Evolutionary conservation across 257 asterid species (phyloP).

Genomic region (Solanum chiquidenum): DNA sequence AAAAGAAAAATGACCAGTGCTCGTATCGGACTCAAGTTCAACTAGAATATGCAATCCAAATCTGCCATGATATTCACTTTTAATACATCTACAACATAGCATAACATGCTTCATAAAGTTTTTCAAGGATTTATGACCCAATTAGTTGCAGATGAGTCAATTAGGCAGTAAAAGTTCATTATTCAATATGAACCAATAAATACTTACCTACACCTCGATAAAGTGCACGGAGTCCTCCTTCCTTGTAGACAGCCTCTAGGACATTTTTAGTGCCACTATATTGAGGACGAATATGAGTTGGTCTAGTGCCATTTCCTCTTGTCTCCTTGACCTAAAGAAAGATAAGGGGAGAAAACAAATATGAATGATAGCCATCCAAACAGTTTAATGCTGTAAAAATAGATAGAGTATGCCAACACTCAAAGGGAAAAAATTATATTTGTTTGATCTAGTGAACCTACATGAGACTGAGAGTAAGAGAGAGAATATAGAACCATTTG

Average conservation of each 20-base stretch:
- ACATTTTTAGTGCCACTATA: slow-evolving; percentile 72
- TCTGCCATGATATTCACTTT: neutral
- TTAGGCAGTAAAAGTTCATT: neutral
- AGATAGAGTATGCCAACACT: neutral
- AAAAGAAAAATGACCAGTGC: neutral
- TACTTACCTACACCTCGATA: slow-evolving; percentile 86
- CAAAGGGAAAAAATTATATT: neutral
- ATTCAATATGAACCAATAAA: neutral
- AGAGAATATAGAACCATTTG: neutral
- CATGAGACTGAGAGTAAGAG: neutral
- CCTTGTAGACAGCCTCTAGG: slow-evolving; percentile 54
- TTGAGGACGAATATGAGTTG: slow-evolving; percentile 33
- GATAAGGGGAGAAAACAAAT: neutral
- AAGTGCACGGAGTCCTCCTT: slow-evolving; percentile 79
- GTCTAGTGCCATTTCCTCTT: slow-evolving; percentile 27
- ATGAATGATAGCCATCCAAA: neutral
- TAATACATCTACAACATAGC: neutral
- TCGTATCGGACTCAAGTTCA: neutral
- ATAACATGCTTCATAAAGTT: neutral
- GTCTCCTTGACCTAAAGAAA: slow-evolving; percentile 50
- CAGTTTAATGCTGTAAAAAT: neutral
- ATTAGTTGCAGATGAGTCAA: neutral
- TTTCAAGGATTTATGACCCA: neutral
- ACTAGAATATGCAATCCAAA: neutral
- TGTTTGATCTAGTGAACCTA: neutral